Evolutionary conservation across 2,329 filamentous ascomycete species (phyloP).

Genomic region (Phialophora macrospora): DNA sequence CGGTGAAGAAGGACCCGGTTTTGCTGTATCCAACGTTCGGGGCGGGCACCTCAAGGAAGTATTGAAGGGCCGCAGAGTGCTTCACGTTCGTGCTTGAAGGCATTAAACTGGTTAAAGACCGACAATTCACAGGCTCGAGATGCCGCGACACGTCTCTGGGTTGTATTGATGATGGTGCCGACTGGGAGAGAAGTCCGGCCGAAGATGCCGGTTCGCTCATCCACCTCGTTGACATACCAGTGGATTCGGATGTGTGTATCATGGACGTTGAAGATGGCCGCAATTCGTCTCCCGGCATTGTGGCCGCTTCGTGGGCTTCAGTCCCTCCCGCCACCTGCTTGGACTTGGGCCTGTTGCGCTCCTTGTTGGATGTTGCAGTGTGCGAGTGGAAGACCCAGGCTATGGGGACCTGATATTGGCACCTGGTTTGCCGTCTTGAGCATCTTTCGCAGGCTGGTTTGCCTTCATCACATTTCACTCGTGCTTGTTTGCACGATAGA

Average conservation of each 20-base stretch:
- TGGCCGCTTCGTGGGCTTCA: too few relatives aligned
- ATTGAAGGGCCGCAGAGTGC: background rate
- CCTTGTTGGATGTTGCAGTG: background rate
- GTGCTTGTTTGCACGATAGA: background rate
- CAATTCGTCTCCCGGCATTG: background rate
- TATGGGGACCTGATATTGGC: background rate
- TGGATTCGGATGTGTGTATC: background rate
- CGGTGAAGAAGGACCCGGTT: background rate
- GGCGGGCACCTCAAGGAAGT: conserved; percentile 1
- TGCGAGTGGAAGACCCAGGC: background rate
- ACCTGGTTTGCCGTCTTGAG: background rate
- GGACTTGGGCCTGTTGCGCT: background rate
- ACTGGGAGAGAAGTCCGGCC: background rate
- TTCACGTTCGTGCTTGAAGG: background rate
- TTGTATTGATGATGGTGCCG: background rate
- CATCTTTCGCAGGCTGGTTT: background rate
- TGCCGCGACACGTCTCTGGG: background rate
- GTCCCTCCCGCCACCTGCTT: background rate
- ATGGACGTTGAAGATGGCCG: background rate
- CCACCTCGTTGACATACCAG: background rate
- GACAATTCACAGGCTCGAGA: background rate
- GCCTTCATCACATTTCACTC: conserved; percentile 1
- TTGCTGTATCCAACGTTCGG: background rate
- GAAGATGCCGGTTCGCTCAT: background rate
- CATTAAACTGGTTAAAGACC: background rate